Evolutionary conservation across 1,284 basidiomycete genomes (phyloP).

Genomic region (Cryptococcus amylolentus): DNA sequence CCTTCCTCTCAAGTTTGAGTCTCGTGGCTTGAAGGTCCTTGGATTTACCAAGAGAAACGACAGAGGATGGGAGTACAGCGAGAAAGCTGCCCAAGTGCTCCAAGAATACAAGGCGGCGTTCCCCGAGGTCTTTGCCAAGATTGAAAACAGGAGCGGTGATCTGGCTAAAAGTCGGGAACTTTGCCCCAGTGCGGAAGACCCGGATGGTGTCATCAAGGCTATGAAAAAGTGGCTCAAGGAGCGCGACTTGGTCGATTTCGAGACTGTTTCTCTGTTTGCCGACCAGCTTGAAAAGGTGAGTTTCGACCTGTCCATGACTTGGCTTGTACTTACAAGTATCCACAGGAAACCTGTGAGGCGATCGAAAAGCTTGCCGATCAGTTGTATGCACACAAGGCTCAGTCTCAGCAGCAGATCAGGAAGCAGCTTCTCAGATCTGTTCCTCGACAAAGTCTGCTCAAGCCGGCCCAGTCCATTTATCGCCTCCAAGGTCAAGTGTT

Average conservation of each 20-base stretch:
- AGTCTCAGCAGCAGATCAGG: conserved; percentile 66
- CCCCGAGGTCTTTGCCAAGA: conserved; percentile 71
- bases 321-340: not conserved
- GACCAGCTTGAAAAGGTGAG: conserved; percentile 83
- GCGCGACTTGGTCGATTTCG: conserved; percentile 83
- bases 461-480: conserved; percentile 85
- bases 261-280: conserved; percentile 86
- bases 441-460: conserved; percentile 89
- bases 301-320: not conserved
- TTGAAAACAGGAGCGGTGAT: conserved; percentile 63
- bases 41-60: conserved; percentile 86
- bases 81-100: conserved; percentile 77
- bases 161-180: conserved; percentile 64
- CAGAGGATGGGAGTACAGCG: conserved; percentile 88
- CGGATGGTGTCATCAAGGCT: conserved; percentile 70
- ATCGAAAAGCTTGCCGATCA: conserved; percentile 72
- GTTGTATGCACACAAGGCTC: conserved; percentile 57
- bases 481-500: conserved; percentile 90
- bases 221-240: conserved; percentile 81
- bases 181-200: conserved; percentile 60
- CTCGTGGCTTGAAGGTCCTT: conserved; percentile 90
- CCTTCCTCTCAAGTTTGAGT: conserved; percentile 93
- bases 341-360: conserved; percentile 67
- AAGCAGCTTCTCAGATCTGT: conserved; percentile 86
- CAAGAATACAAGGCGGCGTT: conserved; percentile 76